Evolutionary conservation across 108 stramenopile species (phyloP).

Genomic region (Phaeodactylum tricornutum): DNA sequence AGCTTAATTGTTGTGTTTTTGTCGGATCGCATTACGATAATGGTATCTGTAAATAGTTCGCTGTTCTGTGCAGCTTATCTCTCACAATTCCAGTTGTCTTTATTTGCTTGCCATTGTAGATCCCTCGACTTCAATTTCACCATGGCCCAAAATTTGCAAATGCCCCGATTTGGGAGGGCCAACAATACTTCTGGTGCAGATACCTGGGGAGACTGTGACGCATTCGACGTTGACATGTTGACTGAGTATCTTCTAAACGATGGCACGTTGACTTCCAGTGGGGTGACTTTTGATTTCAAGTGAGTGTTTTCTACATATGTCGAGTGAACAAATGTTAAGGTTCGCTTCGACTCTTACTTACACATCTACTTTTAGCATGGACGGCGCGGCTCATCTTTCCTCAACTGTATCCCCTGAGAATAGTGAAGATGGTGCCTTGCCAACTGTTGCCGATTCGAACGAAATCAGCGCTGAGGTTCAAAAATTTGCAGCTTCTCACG

Average conservation of each 20-base stretch:
- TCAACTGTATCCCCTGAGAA: conserved; percentile 42
- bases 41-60: too few species aligned
- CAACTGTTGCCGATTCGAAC: conserved; percentile 1
- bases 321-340: background rate
- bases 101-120: too few species aligned
- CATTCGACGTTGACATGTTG: conserved; percentile 74
- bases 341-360: conserved; percentile 2
- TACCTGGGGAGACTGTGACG: conserved; percentile 18
- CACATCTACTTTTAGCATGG: conserved; percentile 1
- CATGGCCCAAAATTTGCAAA: background rate
- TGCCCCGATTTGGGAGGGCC: conserved; percentile 3
- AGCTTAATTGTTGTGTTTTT: too few species aligned
- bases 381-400: conserved; percentile 17
- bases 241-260: conserved; percentile 83
- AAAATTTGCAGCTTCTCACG: background rate
- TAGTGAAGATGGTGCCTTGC: conserved; percentile 22
- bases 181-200: background rate
- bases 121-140: too few species aligned
- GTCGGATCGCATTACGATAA: too few species aligned
- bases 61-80: too few species aligned
- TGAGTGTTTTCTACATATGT: conserved; percentile 14
- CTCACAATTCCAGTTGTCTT: too few species aligned
- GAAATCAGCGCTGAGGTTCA: background rate
- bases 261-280: conserved; percentile 12
- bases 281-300: conserved; percentile 54